Conservation (phyloP, 768 basidiomycete species). For the Leccinum subgranulosum region DNA sequence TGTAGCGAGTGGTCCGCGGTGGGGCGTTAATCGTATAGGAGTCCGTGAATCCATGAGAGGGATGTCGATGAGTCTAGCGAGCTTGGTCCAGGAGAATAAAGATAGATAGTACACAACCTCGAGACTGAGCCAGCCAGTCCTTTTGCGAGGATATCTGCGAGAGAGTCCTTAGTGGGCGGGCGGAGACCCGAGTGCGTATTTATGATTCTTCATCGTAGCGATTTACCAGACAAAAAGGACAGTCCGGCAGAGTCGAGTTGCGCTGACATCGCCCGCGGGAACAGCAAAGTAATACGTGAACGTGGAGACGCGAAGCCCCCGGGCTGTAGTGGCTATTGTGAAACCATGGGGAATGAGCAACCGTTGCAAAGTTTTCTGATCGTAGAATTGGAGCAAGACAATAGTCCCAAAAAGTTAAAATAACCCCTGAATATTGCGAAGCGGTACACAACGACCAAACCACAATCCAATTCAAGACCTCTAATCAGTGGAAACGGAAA, state of each 20-base stretch:
- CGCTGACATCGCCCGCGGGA: neutral
- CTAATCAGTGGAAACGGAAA: conserved; percentile 29
- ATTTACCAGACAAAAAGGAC: conserved; percentile 24
- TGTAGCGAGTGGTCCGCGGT: conserved; percentile 28
- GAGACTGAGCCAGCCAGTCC: conserved; percentile 32
- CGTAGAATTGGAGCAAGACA: conserved; percentile 20
- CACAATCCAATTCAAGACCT: neutral
- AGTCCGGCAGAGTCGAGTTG: conserved; percentile 2
- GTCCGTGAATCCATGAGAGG: conserved; percentile 26
- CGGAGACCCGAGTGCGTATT: conserved; percentile 13
- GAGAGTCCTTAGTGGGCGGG: conserved; percentile 5
- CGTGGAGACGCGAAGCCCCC: conserved; percentile 16
- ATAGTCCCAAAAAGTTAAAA: conserved; percentile 15
- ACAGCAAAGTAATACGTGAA: conserved; percentile 15
- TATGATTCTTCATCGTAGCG: conserved; percentile 16
- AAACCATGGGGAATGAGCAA: conserved; percentile 25
- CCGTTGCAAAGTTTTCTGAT: neutral
- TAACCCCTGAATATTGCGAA: neutral
- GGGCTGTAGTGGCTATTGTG: conserved; percentile 26
- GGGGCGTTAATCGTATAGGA: conserved; percentile 20
- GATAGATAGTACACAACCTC: conserved; percentile 13
- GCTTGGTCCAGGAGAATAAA: conserved; percentile 12
- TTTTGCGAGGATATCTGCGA: conserved; percentile 10
- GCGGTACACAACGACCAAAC: neutral
- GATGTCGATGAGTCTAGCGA: conserved; percentile 13